A percentile compares a stretch with the other conserved stretches of the same genome.
Evolutionary conservation across 331 rosid species (phyloP).

Genomic region (Quercus lobata): DNA sequence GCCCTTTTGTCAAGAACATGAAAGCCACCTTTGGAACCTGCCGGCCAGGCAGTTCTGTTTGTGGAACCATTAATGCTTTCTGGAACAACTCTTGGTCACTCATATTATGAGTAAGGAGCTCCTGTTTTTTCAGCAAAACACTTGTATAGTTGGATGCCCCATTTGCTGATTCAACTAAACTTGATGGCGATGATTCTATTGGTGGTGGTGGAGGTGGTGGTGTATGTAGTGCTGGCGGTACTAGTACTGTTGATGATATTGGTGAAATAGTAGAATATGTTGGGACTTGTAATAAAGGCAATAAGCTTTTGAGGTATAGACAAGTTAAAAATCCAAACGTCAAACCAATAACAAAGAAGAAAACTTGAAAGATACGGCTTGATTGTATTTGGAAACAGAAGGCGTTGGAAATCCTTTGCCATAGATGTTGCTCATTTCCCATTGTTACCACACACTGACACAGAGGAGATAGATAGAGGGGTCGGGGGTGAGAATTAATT

Average conservation of each 20-base stretch:
- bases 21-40: slow-evolving; percentile 50
- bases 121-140: slow-evolving; percentile 4
- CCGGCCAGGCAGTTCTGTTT: neutral
- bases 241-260: neutral
- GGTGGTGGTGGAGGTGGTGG: no score
- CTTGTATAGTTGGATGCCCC: neutral
- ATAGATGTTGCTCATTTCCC: neutral
- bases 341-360: slow-evolving; percentile 28
- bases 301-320: slow-evolving; percentile 22
- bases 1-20: slow-evolving; percentile 53
- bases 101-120: slow-evolving; percentile 42
- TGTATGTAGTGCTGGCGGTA: no score
- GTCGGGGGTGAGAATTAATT: neutral
- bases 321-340: slow-evolving; percentile 36
- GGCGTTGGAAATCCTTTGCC: neutral
- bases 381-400: neutral
- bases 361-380: slow-evolving; percentile 7
- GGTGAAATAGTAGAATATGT: slow-evolving; percentile 5
- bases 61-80: slow-evolving; percentile 36
- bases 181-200: no score
- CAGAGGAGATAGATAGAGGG: neutral
- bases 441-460: neutral
- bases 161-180: neutral
- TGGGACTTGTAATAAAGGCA: no score
- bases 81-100: slow-evolving; percentile 51